These are phyloP conservation scores for Alectoria sarmentosa DNA, from an alignment of 495 filamentous ascomycete species.

Conservation along the genomic window DNA sequence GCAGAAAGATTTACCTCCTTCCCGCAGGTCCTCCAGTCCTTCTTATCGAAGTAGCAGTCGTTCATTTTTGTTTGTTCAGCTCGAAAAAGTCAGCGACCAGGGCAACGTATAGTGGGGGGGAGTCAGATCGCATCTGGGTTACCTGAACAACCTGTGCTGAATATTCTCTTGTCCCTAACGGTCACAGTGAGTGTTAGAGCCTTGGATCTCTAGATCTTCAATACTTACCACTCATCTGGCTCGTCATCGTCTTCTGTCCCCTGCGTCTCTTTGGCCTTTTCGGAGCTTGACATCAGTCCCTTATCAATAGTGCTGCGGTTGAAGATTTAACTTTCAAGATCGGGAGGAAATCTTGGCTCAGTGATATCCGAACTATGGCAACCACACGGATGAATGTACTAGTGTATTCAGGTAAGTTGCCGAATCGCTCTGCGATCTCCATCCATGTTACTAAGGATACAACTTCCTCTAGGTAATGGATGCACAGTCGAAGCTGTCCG, in stretches of 20 bases:
- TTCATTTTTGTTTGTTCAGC: constrained; percentile 87
- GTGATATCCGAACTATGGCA: constrained; percentile 39
- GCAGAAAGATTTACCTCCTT: constrained; percentile 62
- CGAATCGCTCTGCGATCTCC: background rate
- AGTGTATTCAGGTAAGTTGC: constrained; percentile 66
- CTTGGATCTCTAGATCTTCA: background rate
- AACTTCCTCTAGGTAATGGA: constrained; percentile 56
- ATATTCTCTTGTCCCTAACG: constrained; percentile 88
- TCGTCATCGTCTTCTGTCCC: constrained; percentile 68
- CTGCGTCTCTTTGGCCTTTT: constrained; percentile 34
- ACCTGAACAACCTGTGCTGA: constrained; percentile 93
- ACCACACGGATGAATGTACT: constrained; percentile 72
- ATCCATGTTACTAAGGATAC: constrained; percentile 10
- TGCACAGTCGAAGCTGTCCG: constrained; percentile 81
- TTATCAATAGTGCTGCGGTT: constrained; percentile 7
- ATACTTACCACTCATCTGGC: constrained; percentile 82
- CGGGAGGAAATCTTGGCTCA: constrained; percentile 8
- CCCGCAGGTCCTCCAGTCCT: constrained; percentile 89
- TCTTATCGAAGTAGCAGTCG: constrained; percentile 93
- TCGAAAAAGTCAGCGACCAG: constrained; percentile 31
- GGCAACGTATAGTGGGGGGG: background rate
- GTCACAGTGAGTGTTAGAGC: constrained; percentile 23
- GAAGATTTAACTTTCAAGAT: constrained; percentile 12
- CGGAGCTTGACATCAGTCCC: constrained; percentile 48
- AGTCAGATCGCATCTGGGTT: background rate